Evolutionary conservation across 2,329 filamentous ascomycete genomes (phyloP), one percentile per base, ranked within the genome.

Genomic region (Aspergillus texensis): DNA sequence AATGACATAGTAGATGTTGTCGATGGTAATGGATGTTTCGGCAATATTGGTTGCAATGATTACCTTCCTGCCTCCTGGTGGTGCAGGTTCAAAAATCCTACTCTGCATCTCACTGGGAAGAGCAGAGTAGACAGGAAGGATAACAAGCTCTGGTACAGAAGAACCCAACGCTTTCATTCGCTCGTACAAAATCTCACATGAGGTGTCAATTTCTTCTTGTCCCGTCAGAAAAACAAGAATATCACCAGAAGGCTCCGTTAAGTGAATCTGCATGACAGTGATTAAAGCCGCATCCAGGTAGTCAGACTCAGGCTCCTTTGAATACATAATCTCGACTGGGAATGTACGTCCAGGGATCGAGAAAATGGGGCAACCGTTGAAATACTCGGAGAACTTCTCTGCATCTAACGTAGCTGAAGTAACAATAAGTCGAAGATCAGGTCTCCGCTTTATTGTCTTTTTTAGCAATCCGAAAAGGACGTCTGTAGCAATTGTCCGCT

Each of bases 41-140:
- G 95, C 95, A 73, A 99, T 99, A 71, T 99, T 99, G 41, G 95
- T 99, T 2, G 95, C 95, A 74, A 99, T 96, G 63, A 99, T 93
- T 1, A 98, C 93, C 78, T 99, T 99, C 61, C 95, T 87, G 60
- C 87, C 89, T 19, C 94, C 94, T 0, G 89, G 85, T 0, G 94
- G 93, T 0, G 95, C 92, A 2, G 94, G 94, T 34, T 99, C 95
- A 74, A 99, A 99, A 66, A 99, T 97, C 62, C 88, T 88, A 71
- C 91, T 95, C 74, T 97, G 94, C 83, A 96, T 94, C 77, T 99
- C 96, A 65, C 89, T 93, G 0, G 95, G 95, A 30, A 99, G 84
- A 0, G 93, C 92, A 62, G 94, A 94, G 74, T 99, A 99, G n/a
- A 99, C 94, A 0, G 96, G 96, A 6, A 99, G 82, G 66, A 98